phyloP scores from a whole-genome alignment of 495 filamentous ascomycete species.

The Aspergillus homomorphus region DNA sequence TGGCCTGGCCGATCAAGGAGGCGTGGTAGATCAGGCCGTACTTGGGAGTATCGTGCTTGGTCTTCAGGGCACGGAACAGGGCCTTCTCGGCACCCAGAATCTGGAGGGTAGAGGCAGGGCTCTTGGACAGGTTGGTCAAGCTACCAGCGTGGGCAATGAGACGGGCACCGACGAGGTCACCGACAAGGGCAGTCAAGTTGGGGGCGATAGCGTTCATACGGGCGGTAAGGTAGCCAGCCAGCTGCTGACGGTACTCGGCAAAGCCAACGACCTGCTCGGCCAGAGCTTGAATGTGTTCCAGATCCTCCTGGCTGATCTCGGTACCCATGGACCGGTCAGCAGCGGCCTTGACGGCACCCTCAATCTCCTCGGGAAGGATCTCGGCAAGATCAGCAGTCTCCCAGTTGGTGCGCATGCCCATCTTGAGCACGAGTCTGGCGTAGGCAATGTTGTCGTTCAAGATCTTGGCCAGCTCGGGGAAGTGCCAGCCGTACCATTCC shows the following conservation, averaged over 20 bases:
- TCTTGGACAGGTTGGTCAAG: conserved; percentile 93
- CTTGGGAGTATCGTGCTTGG: conserved; percentile 98
- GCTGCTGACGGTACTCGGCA: conserved; percentile 82
- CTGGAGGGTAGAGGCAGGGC: conserved; percentile 91
- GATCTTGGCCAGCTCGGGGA: conserved; percentile 94
- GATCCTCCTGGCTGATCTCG: conserved; percentile 84
- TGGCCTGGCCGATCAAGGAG: conserved; percentile 92
- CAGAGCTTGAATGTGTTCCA: conserved; percentile 84
- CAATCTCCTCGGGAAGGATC: conserved; percentile 95
- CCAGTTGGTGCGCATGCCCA: conserved; percentile 82
- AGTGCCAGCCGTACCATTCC: conserved; percentile 99
- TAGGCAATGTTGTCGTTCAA: conserved; percentile 98
- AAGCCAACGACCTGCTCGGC: conserved; percentile 91
- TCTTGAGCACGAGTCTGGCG: conserved; percentile 75
- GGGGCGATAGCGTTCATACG: conserved; percentile 97
- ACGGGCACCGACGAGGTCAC: conserved; percentile 90
- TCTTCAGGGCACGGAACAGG: conserved; percentile 96
- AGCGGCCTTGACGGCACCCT: conserved; percentile 84
- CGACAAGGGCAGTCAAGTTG: conserved; percentile 90
- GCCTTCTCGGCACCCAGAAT: conserved; percentile 99
- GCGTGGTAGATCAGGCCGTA: conserved; percentile 99
- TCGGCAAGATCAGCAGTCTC: conserved; percentile 76
- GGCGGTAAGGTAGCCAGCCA: conserved; percentile 82
- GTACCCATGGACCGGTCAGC: conserved; percentile 98
- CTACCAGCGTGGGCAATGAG: conserved; percentile 95